These are phyloP conservation scores for Penicillium arizonense DNA, from an alignment of 495 filamentous ascomycete species.

Conservation along the genomic window DNA sequence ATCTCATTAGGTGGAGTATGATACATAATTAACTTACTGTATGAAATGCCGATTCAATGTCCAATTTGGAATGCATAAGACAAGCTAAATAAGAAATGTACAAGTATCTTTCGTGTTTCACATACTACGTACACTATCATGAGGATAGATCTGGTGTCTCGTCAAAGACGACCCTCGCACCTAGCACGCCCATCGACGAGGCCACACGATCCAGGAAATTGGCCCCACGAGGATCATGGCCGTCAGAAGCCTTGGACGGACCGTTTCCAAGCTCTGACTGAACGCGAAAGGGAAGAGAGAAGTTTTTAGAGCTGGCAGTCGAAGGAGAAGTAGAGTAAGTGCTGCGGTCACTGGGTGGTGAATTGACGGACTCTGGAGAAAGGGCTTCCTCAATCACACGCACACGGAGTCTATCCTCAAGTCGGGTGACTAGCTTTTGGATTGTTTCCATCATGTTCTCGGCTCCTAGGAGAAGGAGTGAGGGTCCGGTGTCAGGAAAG, in stretches of 20 bases:
- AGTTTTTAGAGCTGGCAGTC: neutral
- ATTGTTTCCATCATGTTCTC: constrained; percentile 22
- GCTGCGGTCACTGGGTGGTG: constrained; percentile 12
- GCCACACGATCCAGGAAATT: constrained; percentile 39
- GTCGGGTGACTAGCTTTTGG: constrained; percentile 10
- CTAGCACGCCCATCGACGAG: constrained; percentile 38
- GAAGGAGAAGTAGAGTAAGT: constrained; percentile 4
- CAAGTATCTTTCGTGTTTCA: too few relatives aligned
- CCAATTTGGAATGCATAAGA: too few relatives aligned
- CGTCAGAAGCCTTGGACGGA: constrained; percentile 21
- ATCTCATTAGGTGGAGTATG: too few relatives aligned
- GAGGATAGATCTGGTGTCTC: too few relatives aligned
- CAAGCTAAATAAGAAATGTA: too few relatives aligned
- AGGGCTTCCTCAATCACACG: constrained; percentile 7
- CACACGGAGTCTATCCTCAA: constrained; percentile 13
- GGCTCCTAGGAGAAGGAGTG: constrained; percentile 24
- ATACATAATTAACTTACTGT: too few relatives aligned
- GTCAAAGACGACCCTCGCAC: constrained; percentile 10
- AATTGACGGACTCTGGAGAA: constrained; percentile 15
- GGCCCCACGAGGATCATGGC: constrained; percentile 20
- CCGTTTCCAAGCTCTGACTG: constrained; percentile 28
- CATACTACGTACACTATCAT: too few relatives aligned
- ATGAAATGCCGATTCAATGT: too few relatives aligned
- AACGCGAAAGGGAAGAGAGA: constrained; percentile 25
- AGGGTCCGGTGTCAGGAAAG: constrained; percentile 30